These are phyloP conservation scores for Fusarium phyllophilum DNA, from an alignment of 2,329 filamentous ascomycete genomes.

Conservation along the genomic window DNA sequence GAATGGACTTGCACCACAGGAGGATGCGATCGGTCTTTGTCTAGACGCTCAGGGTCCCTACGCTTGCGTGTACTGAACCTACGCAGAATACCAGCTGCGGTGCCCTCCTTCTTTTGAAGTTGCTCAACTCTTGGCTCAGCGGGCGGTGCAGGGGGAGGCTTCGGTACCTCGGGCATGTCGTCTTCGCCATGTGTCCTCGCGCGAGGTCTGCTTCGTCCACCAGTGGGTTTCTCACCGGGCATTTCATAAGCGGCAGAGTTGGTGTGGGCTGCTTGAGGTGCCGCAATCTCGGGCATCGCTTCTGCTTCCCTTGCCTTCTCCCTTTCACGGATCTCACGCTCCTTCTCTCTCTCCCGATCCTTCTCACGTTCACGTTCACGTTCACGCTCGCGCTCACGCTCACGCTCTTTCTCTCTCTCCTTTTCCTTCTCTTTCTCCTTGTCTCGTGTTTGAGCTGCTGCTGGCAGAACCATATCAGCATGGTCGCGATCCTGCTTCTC, in stretches of 20 bases:
- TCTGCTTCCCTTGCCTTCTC: slow-evolving; percentile 54
- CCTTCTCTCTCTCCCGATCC: slow-evolving; percentile 21
- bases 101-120: slow-evolving; percentile 83
- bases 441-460: slow-evolving; percentile 55
- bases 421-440: slow-evolving; percentile 47
- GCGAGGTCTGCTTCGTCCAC: slow-evolving; percentile 82
- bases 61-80: slow-evolving; percentile 90
- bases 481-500: slow-evolving; percentile 90
- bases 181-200: slow-evolving; percentile 96
- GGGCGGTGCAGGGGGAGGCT: slow-evolving; percentile 46
- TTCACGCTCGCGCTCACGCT: slow-evolving; percentile 29
- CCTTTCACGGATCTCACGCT: slow-evolving; percentile 40
- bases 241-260: slow-evolving; percentile 88
- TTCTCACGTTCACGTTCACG: slow-evolving; percentile 37
- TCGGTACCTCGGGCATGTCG: slow-evolving; percentile 74
- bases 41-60: slow-evolving; percentile 71
- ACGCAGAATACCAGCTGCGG: slow-evolving; percentile 83
- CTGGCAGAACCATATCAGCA: slow-evolving; percentile 53
- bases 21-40: slow-evolving; percentile 74
- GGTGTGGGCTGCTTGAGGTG: slow-evolving; percentile 88
- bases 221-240: slow-evolving; percentile 86
- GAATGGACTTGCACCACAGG: slow-evolving; percentile 82
- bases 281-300: slow-evolving; percentile 75
- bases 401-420: slow-evolving; percentile 44
- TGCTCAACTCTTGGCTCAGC: slow-evolving; percentile 69